These are phyloP conservation scores for Neostapfia colusana DNA, from an alignment of 176 grass and related monocot species.

Conservation along the genomic window DNA sequence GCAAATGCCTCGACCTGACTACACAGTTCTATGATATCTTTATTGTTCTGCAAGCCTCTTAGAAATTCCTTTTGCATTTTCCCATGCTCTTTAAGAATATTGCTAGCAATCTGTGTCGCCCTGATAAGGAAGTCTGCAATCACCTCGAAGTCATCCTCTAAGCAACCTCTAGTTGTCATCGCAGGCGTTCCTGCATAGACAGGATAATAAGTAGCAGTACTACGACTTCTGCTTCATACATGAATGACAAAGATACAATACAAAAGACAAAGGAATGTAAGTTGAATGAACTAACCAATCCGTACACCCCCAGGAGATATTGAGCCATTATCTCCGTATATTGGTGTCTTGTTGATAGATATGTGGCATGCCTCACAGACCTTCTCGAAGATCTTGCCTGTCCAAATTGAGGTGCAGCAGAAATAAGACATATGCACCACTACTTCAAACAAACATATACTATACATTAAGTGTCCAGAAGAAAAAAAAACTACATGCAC, in stretches of 20 bases:
- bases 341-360: constrained; percentile 87
- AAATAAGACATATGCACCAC: neutral
- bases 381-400: constrained; percentile 93
- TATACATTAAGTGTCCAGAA: neutral
- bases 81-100: constrained; percentile 73
- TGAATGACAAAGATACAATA: neutral
- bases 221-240: neutral
- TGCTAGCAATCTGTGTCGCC: constrained; percentile 77
- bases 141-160: constrained; percentile 78
- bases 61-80: constrained; percentile 83
- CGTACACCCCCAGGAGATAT: constrained; percentile 83
- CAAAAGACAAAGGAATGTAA: neutral
- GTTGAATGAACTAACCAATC: constrained; percentile 71
- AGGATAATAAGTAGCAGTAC: constrained; percentile 30
- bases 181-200: constrained; percentile 73
- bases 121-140: constrained; percentile 85
- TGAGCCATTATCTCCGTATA: constrained; percentile 94
- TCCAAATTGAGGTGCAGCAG: constrained; percentile 22
- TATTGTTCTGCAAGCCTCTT: constrained; percentile 78
- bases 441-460: neutral
- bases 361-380: constrained; percentile 93
- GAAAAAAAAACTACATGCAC: neutral
- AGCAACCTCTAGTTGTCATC: constrained; percentile 98
- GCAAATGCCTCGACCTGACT: constrained; percentile 75
- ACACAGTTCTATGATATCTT: constrained; percentile 68